A percentile compares a stretch with the other conserved stretches of the same genome.
Evolutionary conservation across 2,329 filamentous ascomycete genomes (phyloP).

Genomic region (Teratosphaeria gauchensis): DNA sequence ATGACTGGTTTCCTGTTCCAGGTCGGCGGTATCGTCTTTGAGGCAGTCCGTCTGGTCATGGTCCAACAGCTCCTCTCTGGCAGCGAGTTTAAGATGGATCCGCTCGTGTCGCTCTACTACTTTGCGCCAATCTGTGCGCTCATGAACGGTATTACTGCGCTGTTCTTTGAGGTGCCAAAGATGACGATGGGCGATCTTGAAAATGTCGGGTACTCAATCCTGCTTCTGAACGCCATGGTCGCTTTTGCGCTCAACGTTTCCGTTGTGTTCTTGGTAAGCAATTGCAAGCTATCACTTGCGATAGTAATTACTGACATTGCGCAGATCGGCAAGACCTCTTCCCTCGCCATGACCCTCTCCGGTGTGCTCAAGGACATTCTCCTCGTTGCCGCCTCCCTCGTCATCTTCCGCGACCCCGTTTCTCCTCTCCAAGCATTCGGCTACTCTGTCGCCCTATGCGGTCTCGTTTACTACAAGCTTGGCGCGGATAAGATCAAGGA

Average conservation of each 20-base stretch:
- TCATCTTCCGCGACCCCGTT: conserved; percentile 71
- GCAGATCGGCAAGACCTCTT: conserved; percentile 83
- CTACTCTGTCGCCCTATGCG: conserved; percentile 68
- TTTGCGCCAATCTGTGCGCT: conserved; percentile 74
- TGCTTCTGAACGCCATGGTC: conserved; percentile 66
- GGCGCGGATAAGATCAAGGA: conserved; percentile 75
- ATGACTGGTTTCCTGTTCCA: conserved; percentile 71
- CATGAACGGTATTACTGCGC: conserved; percentile 67
- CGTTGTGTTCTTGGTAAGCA: conserved; percentile 70
- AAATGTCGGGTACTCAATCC: conserved; percentile 61
- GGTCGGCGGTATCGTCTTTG: conserved; percentile 67
- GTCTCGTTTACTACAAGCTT: conserved; percentile 80
- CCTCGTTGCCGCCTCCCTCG: conserved; percentile 68
- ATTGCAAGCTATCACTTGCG: conserved; percentile 7
- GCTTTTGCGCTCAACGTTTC: conserved; percentile 78
- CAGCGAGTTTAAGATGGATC: conserved; percentile 85
- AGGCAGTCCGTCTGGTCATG: conserved; percentile 74
- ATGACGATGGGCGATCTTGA: conserved; percentile 62
- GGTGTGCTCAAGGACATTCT: conserved; percentile 84
- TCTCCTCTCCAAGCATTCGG: conserved; percentile 71
- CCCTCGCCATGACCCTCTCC: conserved; percentile 75
- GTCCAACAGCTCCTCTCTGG: conserved; percentile 74
- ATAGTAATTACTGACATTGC: neutral
- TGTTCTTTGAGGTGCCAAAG: conserved; percentile 63
- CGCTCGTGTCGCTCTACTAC: conserved; percentile 80